Conservation (phyloP, 768 basidiomycete genomes). For the Mycena epipterygia region DNA sequence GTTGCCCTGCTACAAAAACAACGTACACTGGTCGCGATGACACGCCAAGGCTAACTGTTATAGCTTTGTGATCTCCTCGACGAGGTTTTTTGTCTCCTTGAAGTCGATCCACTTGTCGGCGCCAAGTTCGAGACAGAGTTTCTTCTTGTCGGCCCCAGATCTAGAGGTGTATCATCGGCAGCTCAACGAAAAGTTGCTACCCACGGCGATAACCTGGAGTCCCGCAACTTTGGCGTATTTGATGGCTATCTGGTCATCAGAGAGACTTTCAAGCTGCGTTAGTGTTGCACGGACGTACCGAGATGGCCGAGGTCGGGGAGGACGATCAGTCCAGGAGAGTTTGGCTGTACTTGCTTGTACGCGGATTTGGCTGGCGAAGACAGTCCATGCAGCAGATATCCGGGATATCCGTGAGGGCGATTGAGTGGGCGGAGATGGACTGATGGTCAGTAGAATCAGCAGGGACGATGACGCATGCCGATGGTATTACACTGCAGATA, state of each 20-base stretch:
- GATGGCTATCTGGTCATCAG: conserved; percentile 59
- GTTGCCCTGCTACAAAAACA: background rate
- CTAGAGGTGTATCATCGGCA: conserved; percentile 47
- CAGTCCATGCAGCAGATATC: too few relatives aligned
- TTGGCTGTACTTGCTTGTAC: conserved; percentile 80
- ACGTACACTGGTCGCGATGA: conserved; percentile 64
- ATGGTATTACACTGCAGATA: too few relatives aligned
- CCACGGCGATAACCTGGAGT: conserved; percentile 82
- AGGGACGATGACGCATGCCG: too few relatives aligned
- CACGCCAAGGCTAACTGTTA: conserved; percentile 78
- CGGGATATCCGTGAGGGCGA: too few relatives aligned
- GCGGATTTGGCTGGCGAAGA: too few relatives aligned
- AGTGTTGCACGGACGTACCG: conserved; percentile 50
- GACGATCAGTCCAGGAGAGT: conserved; percentile 79
- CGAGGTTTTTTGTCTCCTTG: conserved; percentile 73
- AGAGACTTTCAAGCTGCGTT: background rate
- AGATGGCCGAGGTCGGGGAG: conserved; percentile 88
- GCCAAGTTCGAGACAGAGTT: conserved; percentile 72
- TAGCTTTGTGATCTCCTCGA: conserved; percentile 72
- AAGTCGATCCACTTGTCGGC: conserved; percentile 89
- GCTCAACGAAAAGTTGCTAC: conserved; percentile 42
- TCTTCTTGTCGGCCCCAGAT: conserved; percentile 81
- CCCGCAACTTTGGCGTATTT: conserved; percentile 88
- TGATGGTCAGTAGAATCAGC: too few relatives aligned
- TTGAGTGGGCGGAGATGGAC: too few relatives aligned